A percentile compares a stretch with the other conserved stretches of the same genome.
phyloP scores from a whole-genome alignment of 2,329 filamentous ascomycete genomes.

The Pseudocercospora musae region DNA sequence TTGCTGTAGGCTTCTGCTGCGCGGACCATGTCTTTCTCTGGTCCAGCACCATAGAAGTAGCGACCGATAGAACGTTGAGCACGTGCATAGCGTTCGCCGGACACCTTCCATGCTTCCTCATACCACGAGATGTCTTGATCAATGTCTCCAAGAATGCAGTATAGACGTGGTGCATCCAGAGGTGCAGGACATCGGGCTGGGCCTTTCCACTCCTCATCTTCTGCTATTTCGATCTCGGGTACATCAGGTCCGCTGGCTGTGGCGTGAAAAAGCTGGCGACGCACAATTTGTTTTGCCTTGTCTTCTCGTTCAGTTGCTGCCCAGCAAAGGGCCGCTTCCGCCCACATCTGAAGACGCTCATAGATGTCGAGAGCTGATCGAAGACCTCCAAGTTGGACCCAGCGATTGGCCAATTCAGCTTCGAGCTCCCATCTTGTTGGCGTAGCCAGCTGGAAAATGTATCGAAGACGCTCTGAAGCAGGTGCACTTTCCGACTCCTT shows the following conservation, averaged over 20 bases:
- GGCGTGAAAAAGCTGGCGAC: conserved; percentile 73
- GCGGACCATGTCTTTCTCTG: conserved; percentile 58
- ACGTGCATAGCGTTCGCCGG: conserved; percentile 73
- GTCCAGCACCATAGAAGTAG: conserved; percentile 59
- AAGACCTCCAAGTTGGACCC: conserved; percentile 83
- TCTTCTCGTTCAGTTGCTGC: conserved; percentile 76
- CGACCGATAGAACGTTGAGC: conserved; percentile 86
- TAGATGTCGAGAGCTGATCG: conserved; percentile 93
- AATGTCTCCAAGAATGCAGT: conserved; percentile 91
- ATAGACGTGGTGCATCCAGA: conserved; percentile 78
- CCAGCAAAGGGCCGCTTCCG: conserved; percentile 87
- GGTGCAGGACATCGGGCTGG: conserved; percentile 68
- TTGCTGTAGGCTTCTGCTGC: conserved; percentile 75
- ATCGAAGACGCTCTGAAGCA: conserved; percentile 70
- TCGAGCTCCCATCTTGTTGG: conserved; percentile 93
- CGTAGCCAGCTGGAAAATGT: conserved; percentile 78
- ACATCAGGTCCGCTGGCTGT: conserved; percentile 45
- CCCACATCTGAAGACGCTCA: conserved; percentile 87
- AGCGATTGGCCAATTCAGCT: conserved; percentile 86
- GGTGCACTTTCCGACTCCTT: conserved; percentile 75
- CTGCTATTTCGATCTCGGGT: conserved; percentile 34
- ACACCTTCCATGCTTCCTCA: conserved; percentile 83
- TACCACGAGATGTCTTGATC: conserved; percentile 73
- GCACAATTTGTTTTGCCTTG: conserved; percentile 73
- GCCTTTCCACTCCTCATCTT: conserved; percentile 58